phyloP scores from a whole-genome alignment of 208 protist genomes.

The Trypanosoma melophagium region DNA sequence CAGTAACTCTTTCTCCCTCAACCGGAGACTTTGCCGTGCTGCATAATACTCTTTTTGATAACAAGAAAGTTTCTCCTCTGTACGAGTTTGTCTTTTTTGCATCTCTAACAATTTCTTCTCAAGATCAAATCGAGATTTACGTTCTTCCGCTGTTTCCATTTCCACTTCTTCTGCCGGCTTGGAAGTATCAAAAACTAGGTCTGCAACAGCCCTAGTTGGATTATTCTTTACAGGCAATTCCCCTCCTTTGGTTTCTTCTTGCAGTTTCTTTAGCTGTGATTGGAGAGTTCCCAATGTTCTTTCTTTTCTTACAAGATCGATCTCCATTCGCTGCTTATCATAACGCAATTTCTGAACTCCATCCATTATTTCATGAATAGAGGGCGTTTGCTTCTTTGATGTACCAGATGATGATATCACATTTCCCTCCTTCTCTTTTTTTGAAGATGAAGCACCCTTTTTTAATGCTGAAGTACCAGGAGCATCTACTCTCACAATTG shows the following conservation, averaged over 20 bases:
- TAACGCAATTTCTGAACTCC: conserved; percentile 12
- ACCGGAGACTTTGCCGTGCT: conserved; percentile 2
- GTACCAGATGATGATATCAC: neutral
- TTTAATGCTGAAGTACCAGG: neutral
- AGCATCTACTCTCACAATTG: neutral
- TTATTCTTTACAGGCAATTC: too few relatives aligned
- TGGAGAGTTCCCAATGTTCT: neutral
- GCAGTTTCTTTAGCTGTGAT: conserved; percentile 5
- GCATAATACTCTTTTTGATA: conserved; percentile 18
- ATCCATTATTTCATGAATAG: conserved; percentile 14
- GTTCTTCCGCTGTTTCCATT: neutral
- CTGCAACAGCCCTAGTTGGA: neutral
- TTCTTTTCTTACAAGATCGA: conserved; percentile 13
- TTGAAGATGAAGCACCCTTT: neutral
- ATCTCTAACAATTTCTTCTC: conserved; percentile 9
- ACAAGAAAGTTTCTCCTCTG: conserved; percentile 7
- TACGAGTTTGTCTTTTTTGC: neutral
- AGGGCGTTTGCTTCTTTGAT: neutral
- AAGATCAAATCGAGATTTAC: neutral
- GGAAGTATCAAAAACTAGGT: neutral
- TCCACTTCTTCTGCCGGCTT: too few relatives aligned
- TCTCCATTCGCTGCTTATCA: conserved; percentile 18
- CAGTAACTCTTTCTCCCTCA: conserved; percentile 20
- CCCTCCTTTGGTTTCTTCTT: neutral
- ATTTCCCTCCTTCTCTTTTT: neutral